Conservation (phyloP, 495 filamentous ascomycete species). For the Lophiotrema nucula region DNA sequence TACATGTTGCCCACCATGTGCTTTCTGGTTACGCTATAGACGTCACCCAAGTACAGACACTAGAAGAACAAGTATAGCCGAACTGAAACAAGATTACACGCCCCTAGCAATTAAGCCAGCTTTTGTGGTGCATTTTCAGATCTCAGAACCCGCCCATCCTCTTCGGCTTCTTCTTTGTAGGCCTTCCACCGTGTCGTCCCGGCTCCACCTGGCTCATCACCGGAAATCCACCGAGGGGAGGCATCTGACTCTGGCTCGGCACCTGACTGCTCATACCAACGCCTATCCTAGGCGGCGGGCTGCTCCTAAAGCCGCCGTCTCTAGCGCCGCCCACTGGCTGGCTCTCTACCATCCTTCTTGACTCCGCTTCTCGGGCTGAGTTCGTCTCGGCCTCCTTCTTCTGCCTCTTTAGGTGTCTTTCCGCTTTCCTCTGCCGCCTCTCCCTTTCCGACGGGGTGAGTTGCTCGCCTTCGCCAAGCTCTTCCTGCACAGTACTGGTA, state of each 20-base stretch:
- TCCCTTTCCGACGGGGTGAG: neutral
- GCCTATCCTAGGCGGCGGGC: constrained; percentile 12
- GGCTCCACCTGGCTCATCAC: constrained; percentile 39
- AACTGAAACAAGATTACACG: too few species aligned
- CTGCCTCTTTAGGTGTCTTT: constrained; percentile 15
- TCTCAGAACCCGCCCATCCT: constrained; percentile 36
- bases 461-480: constrained; percentile 1
- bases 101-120: too few species aligned
- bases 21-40: too few species aligned
- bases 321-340: neutral
- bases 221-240: neutral
- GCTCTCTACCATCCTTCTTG: neutral
- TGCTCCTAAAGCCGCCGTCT: neutral
- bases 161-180: constrained; percentile 39
- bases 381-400: too few species aligned
- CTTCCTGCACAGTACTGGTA: constrained; percentile 6
- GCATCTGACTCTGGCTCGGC: constrained; percentile 8
- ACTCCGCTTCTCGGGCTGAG: constrained; percentile 10
- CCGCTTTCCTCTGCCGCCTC: constrained; percentile 3
- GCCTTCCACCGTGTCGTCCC: constrained; percentile 38
- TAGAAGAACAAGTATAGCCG: too few species aligned
- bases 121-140: too few species aligned
- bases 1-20: too few species aligned
- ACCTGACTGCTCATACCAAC: constrained; percentile 13
- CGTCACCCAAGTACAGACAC: too few species aligned